Percentiles rank a stretch among this genome's conserved stretches.
These are phyloP conservation scores for Aureobasidium sp. DNA, from an alignment of 2,329 filamentous ascomycete genomes.

Conservation along the genomic window DNA sequence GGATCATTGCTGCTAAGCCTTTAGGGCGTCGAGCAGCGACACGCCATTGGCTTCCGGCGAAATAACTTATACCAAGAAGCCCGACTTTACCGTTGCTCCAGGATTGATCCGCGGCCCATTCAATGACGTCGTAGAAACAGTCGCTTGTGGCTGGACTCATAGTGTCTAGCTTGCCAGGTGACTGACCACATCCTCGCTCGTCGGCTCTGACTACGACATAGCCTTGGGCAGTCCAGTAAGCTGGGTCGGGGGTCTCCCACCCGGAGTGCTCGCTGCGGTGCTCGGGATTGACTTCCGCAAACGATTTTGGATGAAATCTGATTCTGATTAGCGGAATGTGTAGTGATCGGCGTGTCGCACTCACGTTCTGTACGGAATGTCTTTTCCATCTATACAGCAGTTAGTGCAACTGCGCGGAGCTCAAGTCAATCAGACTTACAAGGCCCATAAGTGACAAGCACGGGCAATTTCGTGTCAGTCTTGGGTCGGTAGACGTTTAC, in stretches of 20 bases:
- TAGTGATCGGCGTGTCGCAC: constrained; percentile 67
- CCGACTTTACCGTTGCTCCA: constrained; percentile 39
- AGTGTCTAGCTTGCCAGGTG: constrained; percentile 57
- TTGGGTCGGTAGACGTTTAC: constrained; percentile 40
- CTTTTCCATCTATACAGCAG: constrained; percentile 71
- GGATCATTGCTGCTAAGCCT: constrained; percentile 57
- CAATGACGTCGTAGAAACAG: constrained; percentile 29
- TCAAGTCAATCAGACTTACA: background rate
- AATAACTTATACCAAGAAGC: constrained; percentile 56
- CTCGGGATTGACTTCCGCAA: constrained; percentile 43
- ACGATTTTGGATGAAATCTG: no score
- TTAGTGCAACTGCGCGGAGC: background rate
- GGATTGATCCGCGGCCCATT: constrained; percentile 26
- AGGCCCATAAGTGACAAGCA: constrained; percentile 76
- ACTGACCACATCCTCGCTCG: constrained; percentile 59
- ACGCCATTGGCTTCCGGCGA: constrained; percentile 61
- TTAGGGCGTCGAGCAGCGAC: constrained; percentile 59
- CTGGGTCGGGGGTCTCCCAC: constrained; percentile 50
- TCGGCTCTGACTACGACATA: constrained; percentile 47
- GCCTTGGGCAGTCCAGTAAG: constrained; percentile 36
- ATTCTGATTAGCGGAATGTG: constrained; percentile 52
- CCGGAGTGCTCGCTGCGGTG: constrained; percentile 47
- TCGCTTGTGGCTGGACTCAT: constrained; percentile 53
- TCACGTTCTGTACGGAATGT: no score
- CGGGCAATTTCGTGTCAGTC: constrained; percentile 53